Evolutionary conservation across 768 basidiomycete genomes (phyloP).

Genomic region (Leccinum olivaceopallidum): DNA sequence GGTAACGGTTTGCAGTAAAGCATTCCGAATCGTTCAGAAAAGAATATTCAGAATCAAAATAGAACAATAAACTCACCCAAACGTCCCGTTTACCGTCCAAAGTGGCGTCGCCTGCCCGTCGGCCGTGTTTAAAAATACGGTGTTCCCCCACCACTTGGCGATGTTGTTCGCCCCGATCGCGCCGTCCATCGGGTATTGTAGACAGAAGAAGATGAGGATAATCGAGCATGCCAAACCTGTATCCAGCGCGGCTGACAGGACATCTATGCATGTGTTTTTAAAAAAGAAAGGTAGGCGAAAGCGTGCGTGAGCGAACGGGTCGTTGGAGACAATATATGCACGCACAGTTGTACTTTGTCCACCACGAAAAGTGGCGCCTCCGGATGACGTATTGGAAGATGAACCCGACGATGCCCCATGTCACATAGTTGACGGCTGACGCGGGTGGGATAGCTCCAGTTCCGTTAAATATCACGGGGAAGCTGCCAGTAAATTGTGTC

Average conservation of each 20-base stretch:
- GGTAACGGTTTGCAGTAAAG: neutral
- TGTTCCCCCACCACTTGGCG: constrained; percentile 73
- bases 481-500: constrained; percentile 27
- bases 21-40: constrained; percentile 36
- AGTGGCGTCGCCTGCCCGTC: constrained; percentile 26
- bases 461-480: constrained; percentile 56
- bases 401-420: constrained; percentile 67
- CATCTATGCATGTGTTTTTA: constrained; percentile 37
- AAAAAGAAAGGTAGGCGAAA: neutral
- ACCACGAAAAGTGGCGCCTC: constrained; percentile 65
- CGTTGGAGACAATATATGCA: neutral
- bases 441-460: constrained; percentile 66
- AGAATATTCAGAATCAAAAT: neutral
- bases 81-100: constrained; percentile 18
- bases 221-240: constrained; percentile 64
- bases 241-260: constrained; percentile 71
- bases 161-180: constrained; percentile 56
- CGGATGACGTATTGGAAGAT: constrained; percentile 66
- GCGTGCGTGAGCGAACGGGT: constrained; percentile 7
- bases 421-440: constrained; percentile 62
- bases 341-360: constrained; percentile 54
- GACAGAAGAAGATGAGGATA: constrained; percentile 57
- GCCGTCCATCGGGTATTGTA: constrained; percentile 66
- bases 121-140: constrained; percentile 33
- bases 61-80: constrained; percentile 26